These are phyloP conservation scores for Mallotus repandus DNA, from an alignment of 441 rosid species.

Conservation along the genomic window DNA sequence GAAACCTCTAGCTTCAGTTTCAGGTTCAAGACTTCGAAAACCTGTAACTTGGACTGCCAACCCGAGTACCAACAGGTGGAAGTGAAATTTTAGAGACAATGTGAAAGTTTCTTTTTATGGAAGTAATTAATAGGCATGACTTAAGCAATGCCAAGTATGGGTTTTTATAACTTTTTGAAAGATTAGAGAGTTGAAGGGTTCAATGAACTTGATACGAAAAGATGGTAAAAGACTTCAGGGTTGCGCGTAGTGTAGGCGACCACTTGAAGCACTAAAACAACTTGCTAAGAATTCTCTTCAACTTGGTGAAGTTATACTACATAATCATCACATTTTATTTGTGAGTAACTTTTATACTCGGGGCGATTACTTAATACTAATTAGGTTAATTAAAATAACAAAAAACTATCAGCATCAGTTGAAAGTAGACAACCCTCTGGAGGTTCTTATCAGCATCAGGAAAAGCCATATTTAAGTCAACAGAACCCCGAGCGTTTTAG, in stretches of 20 bases:
- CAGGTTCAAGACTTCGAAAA: not conserved
- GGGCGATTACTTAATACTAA: not conserved
- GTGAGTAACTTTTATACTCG: not conserved
- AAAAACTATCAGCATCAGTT: too few species aligned
- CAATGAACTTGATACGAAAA: constrained; percentile 13
- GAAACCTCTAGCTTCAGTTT: constrained; percentile 14
- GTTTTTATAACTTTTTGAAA: constrained; percentile 2
- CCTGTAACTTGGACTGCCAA: constrained; percentile 9
- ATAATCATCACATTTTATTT: not conserved
- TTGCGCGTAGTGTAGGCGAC: constrained; percentile 6
- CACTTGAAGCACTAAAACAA: constrained; percentile 19
- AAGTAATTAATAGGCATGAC: constrained; percentile 4
- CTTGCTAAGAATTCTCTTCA: not conserved
- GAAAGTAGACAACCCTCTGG: not conserved
- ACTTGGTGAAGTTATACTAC: not conserved
- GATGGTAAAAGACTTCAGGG: not conserved
- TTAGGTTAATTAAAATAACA: too few species aligned
- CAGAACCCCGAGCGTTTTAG: not conserved
- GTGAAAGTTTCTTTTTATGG: constrained; percentile 11
- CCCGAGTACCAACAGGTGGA: constrained; percentile 26
- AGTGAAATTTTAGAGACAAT: constrained; percentile 24
- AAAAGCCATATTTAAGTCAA: not conserved
- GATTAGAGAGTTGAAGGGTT: constrained; percentile 6
- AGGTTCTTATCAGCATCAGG: not conserved
- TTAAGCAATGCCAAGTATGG: constrained; percentile 1